Conservation (phyloP, 495 filamentous ascomycete species). For the Xylona heveae region DNA sequence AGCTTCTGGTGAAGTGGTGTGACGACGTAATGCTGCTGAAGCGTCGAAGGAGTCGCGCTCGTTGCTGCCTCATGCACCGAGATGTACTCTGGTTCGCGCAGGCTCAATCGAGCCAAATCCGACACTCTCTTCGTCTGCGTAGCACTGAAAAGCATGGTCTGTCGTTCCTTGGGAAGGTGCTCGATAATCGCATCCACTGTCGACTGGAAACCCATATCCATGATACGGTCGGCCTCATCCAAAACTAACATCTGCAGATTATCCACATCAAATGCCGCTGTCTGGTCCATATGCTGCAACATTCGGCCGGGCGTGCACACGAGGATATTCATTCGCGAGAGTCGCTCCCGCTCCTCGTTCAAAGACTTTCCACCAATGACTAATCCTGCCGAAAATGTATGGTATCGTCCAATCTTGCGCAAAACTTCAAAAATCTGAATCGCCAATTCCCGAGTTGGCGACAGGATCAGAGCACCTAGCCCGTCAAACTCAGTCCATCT, state of each 20-base stretch:
- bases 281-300: constrained; percentile 91
- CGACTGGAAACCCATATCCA: constrained; percentile 93
- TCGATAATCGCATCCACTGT: constrained; percentile 86
- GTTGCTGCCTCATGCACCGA: constrained; percentile 70
- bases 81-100: constrained; percentile 85
- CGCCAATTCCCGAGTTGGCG: constrained; percentile 83
- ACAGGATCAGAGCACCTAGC: constrained; percentile 77
- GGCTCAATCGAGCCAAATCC: constrained; percentile 70
- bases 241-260: constrained; percentile 85
- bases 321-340: constrained; percentile 91
- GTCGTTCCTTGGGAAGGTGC: constrained; percentile 67
- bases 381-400: constrained; percentile 80
- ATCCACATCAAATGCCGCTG: constrained; percentile 68
- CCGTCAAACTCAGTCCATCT: constrained; percentile 86
- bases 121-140: constrained; percentile 90
- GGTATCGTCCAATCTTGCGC: constrained; percentile 71
- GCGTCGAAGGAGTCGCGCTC: constrained; percentile 58
- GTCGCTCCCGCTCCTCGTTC: constrained; percentile 65
- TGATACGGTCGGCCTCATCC: constrained; percentile 88
- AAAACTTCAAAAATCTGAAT: constrained; percentile 96
- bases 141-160: constrained; percentile 88
- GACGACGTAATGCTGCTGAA: constrained; percentile 82
- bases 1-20: constrained; percentile 72
- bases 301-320: constrained; percentile 92
- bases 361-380: constrained; percentile 90